phyloP scores from a whole-genome alignment of 1,139 yeast species.

The Yamadazyma dushanensis region DNA sequence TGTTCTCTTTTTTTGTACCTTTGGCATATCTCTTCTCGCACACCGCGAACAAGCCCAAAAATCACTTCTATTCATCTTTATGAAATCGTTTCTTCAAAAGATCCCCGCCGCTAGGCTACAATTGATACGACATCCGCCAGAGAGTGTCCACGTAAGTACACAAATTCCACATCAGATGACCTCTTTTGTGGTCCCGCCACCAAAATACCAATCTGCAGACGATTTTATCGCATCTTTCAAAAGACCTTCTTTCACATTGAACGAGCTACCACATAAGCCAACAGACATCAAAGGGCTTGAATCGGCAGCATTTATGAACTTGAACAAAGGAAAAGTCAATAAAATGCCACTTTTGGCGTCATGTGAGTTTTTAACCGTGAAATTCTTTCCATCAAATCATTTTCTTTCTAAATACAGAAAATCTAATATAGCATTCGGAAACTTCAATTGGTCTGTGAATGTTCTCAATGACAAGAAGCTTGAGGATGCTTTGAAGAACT shows the following conservation, averaged over 20 bases:
- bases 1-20: too few species aligned
- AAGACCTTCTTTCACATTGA: conserved; percentile 12
- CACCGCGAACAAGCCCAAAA: too few species aligned
- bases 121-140: too few species aligned
- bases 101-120: too few species aligned
- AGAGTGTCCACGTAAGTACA: too few species aligned
- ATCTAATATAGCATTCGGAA: conserved; percentile 40
- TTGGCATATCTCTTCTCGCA: too few species aligned
- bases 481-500: conserved; percentile 22
- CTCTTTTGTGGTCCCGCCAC: too few species aligned
- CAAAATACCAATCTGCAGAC: conserved; percentile 4
- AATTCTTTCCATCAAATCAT: conserved; percentile 32
- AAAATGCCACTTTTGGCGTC: conserved; percentile 23
- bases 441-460: conserved; percentile 30
- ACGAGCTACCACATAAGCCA: conserved; percentile 25
- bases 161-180: too few species aligned
- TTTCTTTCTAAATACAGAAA: conserved; percentile 30
- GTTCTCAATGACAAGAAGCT: conserved; percentile 28
- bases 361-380: conserved; percentile 25
- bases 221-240: conserved; percentile 9
- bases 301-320: conserved; percentile 20
- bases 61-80: too few species aligned
- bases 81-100: too few species aligned
- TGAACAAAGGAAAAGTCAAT: conserved; percentile 16
- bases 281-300: conserved; percentile 44